phyloP scores from a whole-genome alignment of 225 moss, liverwort and hornwort genomes.

The Asterella californica region DNA sequence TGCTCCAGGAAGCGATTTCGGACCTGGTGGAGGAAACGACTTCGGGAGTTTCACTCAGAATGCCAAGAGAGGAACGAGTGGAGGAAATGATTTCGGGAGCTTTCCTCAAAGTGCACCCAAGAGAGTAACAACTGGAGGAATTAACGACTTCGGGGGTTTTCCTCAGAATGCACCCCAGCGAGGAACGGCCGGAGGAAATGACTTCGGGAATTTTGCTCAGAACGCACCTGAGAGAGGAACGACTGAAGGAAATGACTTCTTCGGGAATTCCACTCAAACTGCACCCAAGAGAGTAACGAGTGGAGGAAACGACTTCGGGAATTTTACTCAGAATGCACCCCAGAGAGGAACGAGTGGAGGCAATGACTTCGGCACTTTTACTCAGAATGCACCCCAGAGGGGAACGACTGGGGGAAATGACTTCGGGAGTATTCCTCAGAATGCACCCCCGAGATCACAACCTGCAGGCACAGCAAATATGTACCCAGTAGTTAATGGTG shows the following conservation, averaged over 20 bases:
- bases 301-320: neutral
- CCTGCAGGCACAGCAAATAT: neutral
- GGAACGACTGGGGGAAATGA: neutral
- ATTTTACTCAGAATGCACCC: no score
- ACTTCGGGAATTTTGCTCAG: neutral
- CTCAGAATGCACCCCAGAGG: neutral
- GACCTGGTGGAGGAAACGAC: neutral
- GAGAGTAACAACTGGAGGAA: neutral
- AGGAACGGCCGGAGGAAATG: neutral
- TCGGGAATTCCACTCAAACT: neutral
- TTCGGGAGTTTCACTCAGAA: neutral
- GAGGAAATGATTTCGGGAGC: neutral
- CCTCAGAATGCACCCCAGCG: no score
- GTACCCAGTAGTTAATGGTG: conserved; percentile 4
- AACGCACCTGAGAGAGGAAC: neutral
- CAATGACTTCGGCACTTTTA: neutral
- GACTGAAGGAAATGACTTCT: neutral
- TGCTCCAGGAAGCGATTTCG: conserved; percentile 1
- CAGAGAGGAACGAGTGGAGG: neutral
- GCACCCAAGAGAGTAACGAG: neutral
- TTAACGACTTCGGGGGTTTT: no score
- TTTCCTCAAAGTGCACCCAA: no score
- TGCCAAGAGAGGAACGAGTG: neutral
- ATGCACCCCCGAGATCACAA: neutral
- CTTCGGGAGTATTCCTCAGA: neutral